Percentiles rank a stretch among this genome's conserved stretches.
Evolutionary conservation across 805 yeast species (phyloP).

Genomic region (Cyberlindnera maritima): DNA sequence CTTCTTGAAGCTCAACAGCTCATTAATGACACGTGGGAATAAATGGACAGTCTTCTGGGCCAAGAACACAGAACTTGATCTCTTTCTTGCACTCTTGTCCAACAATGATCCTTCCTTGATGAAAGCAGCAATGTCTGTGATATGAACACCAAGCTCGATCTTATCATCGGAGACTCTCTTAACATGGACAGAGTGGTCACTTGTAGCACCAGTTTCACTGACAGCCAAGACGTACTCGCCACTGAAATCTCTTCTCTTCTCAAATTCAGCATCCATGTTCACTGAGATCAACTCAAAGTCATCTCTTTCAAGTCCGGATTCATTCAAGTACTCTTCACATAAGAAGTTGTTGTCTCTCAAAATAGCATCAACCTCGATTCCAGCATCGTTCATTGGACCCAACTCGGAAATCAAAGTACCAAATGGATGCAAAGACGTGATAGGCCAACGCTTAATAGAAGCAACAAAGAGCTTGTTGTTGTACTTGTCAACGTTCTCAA

Average conservation of each 20-base stretch:
- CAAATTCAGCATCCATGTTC: slow-evolving; percentile 26
- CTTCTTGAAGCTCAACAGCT: slow-evolving; percentile 57
- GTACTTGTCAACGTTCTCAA: slow-evolving; percentile 85
- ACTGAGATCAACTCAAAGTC: slow-evolving; percentile 34
- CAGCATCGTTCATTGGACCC: slow-evolving; percentile 74
- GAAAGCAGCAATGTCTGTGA: slow-evolving; percentile 73
- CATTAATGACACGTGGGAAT: slow-evolving; percentile 64
- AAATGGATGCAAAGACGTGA: slow-evolving; percentile 96
- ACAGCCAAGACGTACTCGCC: slow-evolving; percentile 65
- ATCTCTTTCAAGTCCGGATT: slow-evolving; percentile 24
- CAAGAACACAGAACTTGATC: slow-evolving; percentile 85
- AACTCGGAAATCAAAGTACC: slow-evolving; percentile 88
- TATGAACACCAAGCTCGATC: slow-evolving; percentile 83
- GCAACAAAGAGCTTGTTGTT: slow-evolving; percentile 85
- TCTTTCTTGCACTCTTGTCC: slow-evolving; percentile 86
- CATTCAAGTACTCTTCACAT: slow-evolving; percentile 74
- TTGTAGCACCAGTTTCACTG: slow-evolving; percentile 52
- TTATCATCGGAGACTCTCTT: slow-evolving; percentile 55
- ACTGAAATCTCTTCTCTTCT: slow-evolving; percentile 49
- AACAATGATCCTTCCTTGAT: slow-evolving; percentile 70
- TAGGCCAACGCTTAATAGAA: slow-evolving; percentile 98
- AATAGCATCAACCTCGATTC: slow-evolving; percentile 83
- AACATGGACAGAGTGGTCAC: slow-evolving; percentile 84
- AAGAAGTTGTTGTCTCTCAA: slow-evolving; percentile 82
- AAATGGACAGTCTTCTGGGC: slow-evolving; percentile 71